Percentiles rank a stretch among this genome's conserved stretches.
Evolutionary conservation across 371 early-diverging fungal species (phyloP).

Genomic region (Mucor irregularis): DNA sequence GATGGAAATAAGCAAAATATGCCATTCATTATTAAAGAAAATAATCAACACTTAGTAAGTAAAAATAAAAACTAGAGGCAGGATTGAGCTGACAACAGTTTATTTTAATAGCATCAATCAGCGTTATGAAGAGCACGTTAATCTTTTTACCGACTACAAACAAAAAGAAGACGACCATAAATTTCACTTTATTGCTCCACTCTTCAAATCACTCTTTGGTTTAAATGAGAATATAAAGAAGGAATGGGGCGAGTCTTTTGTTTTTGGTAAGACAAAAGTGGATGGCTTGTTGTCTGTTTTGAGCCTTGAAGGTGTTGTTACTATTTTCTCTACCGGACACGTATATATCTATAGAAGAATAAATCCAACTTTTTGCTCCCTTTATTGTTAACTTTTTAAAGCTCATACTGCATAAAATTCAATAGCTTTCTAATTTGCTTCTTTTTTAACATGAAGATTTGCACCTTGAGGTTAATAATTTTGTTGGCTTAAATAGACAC

Average conservation of each 20-base stretch:
- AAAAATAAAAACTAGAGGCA: background rate
- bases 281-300: conserved; percentile 3
- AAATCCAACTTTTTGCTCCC: too few species aligned
- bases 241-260: conserved; percentile 2
- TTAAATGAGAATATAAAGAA: conserved; percentile 2
- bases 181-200: conserved; percentile 1
- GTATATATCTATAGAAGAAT: too few species aligned
- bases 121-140: conserved; percentile 1
- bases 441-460: too few species aligned
- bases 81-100: background rate
- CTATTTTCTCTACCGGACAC: background rate
- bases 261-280: conserved; percentile 4
- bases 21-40: background rate
- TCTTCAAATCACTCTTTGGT: conserved; percentile 2
- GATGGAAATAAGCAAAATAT: background rate
- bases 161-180: conserved; percentile 9
- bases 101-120: conserved; percentile 8
- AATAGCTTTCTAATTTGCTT: too few species aligned
- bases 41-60: conserved; percentile 5
- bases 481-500: too few species aligned
- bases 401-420: too few species aligned
- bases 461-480: too few species aligned
- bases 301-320: background rate
- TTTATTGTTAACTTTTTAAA: too few species aligned
- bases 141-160: background rate